Base-by-base conservation (phyloP, 306 rosid species). In the Canavalia gladiata region DNA sequence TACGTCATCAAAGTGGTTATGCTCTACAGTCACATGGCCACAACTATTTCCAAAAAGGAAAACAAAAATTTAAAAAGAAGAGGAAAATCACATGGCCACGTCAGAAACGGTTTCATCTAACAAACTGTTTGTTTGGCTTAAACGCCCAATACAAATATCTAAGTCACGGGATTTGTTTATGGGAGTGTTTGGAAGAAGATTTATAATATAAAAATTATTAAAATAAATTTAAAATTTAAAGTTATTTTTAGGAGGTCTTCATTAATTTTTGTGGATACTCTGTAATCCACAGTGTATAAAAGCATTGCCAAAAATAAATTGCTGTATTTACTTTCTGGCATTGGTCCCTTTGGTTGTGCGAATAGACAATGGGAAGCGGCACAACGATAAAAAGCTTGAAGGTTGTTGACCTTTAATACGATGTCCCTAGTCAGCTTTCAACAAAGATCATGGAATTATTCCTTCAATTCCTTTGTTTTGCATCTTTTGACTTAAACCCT, bases 1-100 rank as follows among this genome's bases (percentile, higher is more conserved):
- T 39, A 50, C 57, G 72, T 7, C 78, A 58, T 59, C 28, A 50
- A 65, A 18, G 47, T 34, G 47, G 41, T 80, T 34, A 39, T 79
- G 86, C 39, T 87, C 81, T 79, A 79, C 75, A 80, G 71, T 34
- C 87, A 83, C 83, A 76, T 86, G 81, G 76, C 52, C 58, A 30
- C 80, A 54, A 51, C 74, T 54, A 62, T 37, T 52, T 43, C 41
- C 50, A 33, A 41, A 51, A 51, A 6, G 28, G 13, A 8, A 18
- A 41, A n/a, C 1, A 29, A 62, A 0, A 43, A 76, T 1, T 1
- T 18, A 50, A 50, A 52, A 57, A 35, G 63, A 5, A 50, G 56
- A 45, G 57, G 52, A 72, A 80, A 73, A 52, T 11, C 80, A 81
- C 84, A 74, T 81, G 84, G 81, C 67, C 85, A 66, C 83, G 72